Base-by-base conservation (phyloP, 768 basidiomycete species). In the Amyloporia xantha region DNA sequence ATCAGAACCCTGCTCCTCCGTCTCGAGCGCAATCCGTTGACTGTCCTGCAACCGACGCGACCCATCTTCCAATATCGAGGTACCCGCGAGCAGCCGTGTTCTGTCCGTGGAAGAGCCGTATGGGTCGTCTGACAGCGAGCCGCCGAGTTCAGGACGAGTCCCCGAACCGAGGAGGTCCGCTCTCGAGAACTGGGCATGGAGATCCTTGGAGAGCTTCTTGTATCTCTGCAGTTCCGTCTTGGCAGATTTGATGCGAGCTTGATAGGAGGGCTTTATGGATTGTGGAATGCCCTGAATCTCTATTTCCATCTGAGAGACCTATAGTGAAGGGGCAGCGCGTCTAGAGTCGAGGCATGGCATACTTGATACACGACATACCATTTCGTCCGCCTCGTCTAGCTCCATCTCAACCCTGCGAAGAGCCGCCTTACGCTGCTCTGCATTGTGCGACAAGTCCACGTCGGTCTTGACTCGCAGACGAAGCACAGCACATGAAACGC, bases 251-350 rank as follows among this genome's bases (percentile, higher is more conserved):
- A 96, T 78, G 51, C 91, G 82, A 17, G 75, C 66, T 53, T 86
- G 83, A 63, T 93, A 94, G 52, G 82, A 78, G 0, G 82, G 69
- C 44, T 86, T 80, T 58, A 93, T 75, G 19, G 87, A 86, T 61
- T 89, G 84, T 0, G 93, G 92, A 62, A 97, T 92, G 10, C 91
- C 88, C 59, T 93, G 92, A 5, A 95, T 84, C 71, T 99, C 96
- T 50, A 99, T 86, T 71, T 97, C 95, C 95, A 99, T 96, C 78
- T 99, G 96, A 41, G 92, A 92, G 56, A 97, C 79, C 95, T 98
- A 56, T 3, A 43, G 27, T 26, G 39, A 52, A 54, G 36, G 36
- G 11, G 42, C 45, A 20, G 3, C 11, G 35, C 38, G n/a, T 21
- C 33, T 26, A 12, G 10, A 24, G 39, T 33, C 23, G 15, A 39